phyloP scores from a whole-genome alignment of 345 rosid species.

The Aurinia saxatilis region DNA sequence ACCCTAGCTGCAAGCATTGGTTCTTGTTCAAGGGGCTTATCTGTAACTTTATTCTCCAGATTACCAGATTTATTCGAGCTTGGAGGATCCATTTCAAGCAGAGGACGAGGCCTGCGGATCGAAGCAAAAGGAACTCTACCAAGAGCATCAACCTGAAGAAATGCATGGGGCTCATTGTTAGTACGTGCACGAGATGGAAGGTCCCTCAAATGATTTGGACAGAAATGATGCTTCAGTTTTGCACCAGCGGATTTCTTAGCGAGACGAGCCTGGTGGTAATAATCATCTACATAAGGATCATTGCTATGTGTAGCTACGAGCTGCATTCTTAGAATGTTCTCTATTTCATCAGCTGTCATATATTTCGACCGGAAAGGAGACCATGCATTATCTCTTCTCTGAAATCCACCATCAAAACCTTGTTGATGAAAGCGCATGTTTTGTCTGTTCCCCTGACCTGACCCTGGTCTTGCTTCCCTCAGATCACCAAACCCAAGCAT shows the following conservation, averaged over 20 bases:
- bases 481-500: slow-evolving; percentile 50
- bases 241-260: slow-evolving; percentile 69
- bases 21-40: slow-evolving; percentile 85
- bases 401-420: slow-evolving; percentile 43
- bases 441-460: slow-evolving; percentile 55
- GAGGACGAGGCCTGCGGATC: slow-evolving; percentile 92
- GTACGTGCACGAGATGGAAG: slow-evolving; percentile 72
- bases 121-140: slow-evolving; percentile 96
- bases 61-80: slow-evolving; percentile 40
- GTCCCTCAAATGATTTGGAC: slow-evolving; percentile 74
- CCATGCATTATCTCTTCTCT: slow-evolving; percentile 46
- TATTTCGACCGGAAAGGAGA: slow-evolving; percentile 68
- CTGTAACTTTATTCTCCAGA: slow-evolving; percentile 47
- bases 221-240: slow-evolving; percentile 71
- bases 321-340: slow-evolving; percentile 76
- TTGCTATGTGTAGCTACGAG: slow-evolving; percentile 88
- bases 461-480: slow-evolving; percentile 58
- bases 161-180: slow-evolving; percentile 72
- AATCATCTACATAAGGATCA: slow-evolving; percentile 94
- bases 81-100: slow-evolving; percentile 86
- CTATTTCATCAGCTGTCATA: slow-evolving; percentile 78
- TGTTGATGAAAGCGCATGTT: slow-evolving; percentile 47
- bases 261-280: slow-evolving; percentile 84
- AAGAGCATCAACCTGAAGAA: slow-evolving; percentile 95
- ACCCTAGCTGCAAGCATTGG: slow-evolving; percentile 98